Evolutionary conservation across 2,329 filamentous ascomycete species (phyloP).

Genomic region (Sodiomyces alkalinus): DNA sequence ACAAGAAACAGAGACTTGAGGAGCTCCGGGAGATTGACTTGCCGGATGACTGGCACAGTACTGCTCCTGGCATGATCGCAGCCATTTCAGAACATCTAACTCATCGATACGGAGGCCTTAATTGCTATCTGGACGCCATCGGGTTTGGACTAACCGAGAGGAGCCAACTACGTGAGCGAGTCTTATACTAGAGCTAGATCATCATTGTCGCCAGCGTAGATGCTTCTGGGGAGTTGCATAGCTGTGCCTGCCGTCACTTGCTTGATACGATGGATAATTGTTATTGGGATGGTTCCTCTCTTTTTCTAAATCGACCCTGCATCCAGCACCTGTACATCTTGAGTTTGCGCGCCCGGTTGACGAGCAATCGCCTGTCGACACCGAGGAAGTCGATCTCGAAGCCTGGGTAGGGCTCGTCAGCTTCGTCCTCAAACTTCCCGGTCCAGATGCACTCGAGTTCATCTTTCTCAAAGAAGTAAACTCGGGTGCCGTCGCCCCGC

Average conservation of each 20-base stretch:
- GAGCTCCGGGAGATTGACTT: slow-evolving; percentile 61
- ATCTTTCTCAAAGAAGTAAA: slow-evolving; percentile 91
- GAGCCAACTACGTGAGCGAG: slow-evolving; percentile 20
- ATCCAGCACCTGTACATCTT: slow-evolving; percentile 99
- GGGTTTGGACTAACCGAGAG: slow-evolving; percentile 37
- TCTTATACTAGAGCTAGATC: slow-evolving; percentile 31
- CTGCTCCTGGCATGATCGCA: slow-evolving; percentile 47
- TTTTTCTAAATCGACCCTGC: slow-evolving; percentile 67
- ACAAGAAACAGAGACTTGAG: slow-evolving; percentile 45
- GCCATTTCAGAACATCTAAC: slow-evolving; percentile 42
- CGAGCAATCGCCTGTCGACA: slow-evolving; percentile 74
- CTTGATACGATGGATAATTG: too few species aligned
- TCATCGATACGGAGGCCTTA: slow-evolving; percentile 48
- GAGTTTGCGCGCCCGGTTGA: slow-evolving; percentile 77
- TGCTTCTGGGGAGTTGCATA: too few species aligned
- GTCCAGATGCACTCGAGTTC: slow-evolving; percentile 72
- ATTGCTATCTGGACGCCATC: slow-evolving; percentile 47
- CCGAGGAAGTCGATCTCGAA: slow-evolving; percentile 70
- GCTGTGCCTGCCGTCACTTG: too few species aligned
- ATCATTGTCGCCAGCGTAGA: too few species aligned
- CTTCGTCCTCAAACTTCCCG: slow-evolving; percentile 18
- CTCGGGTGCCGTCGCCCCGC: slow-evolving; percentile 82
- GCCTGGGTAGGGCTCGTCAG: slow-evolving; percentile 15
- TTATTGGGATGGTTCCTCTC: slow-evolving; percentile 19
- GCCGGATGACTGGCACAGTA: slow-evolving; percentile 55